Percentiles rank a stretch among this genome's conserved stretches.
phyloP scores from a whole-genome alignment of 208 protist species.

The Angomonas ambiguus region DNA sequence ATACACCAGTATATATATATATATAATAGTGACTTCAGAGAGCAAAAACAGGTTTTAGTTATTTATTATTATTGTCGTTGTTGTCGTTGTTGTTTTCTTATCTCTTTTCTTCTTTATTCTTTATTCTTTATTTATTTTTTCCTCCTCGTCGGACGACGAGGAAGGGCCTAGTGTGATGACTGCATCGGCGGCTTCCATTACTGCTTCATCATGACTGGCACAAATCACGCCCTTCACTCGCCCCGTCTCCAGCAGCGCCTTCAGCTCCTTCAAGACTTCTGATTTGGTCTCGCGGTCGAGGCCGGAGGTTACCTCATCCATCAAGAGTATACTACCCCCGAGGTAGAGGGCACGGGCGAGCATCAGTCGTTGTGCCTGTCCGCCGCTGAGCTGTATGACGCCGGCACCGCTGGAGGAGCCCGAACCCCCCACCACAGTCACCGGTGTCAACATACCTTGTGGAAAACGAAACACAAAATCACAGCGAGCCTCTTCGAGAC shows the following conservation, averaged over 20 bases:
- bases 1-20: background rate
- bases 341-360: constrained; percentile 71
- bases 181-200: constrained; percentile 53
- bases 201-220: constrained; percentile 54
- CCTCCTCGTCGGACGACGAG: background rate
- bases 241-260: constrained; percentile 32
- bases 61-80: background rate
- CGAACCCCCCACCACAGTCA: constrained; percentile 28
- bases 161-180: constrained; percentile 29
- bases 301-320: constrained; percentile 75
- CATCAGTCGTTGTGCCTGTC: constrained; percentile 74
- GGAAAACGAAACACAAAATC: constrained; percentile 61
- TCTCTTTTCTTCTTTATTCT: background rate
- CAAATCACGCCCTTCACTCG: constrained; percentile 47
- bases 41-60: background rate
- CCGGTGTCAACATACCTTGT: constrained; percentile 52
- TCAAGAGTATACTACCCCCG: constrained; percentile 39
- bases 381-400: constrained; percentile 55
- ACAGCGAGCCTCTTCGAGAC: constrained; percentile 43
- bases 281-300: constrained; percentile 49
- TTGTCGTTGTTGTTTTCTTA: background rate
- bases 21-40: background rate
- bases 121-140: background rate
- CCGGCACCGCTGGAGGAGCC: constrained; percentile 17
- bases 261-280: constrained; percentile 40